phyloP scores from a whole-genome alignment of 768 basidiomycete species.

The Tulasnella sp. region DNA sequence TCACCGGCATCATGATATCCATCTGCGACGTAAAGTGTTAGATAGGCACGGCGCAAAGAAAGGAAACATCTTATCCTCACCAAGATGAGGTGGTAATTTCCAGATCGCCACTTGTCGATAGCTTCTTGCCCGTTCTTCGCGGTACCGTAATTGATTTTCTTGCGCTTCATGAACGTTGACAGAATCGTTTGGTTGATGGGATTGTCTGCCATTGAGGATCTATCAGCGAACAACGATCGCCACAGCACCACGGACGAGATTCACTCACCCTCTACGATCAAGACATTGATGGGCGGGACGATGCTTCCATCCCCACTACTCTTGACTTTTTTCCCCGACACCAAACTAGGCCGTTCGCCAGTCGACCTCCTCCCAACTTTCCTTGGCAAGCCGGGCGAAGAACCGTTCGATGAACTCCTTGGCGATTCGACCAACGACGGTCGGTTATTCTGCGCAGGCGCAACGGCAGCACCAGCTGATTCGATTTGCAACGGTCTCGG shows the following conservation, averaged over 20 bases:
- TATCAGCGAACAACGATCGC: background rate
- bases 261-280: conserved; percentile 90
- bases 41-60: background rate
- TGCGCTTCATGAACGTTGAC: conserved; percentile 94
- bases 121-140: conserved; percentile 96
- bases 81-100: conserved; percentile 91
- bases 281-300: conserved; percentile 93
- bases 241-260: background rate
- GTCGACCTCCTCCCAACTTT: conserved; percentile 15
- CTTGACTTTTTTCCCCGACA: conserved; percentile 48
- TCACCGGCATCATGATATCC: conserved; percentile 99
- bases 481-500: background rate
- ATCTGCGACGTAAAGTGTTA: conserved; percentile 53
- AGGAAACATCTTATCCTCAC: conserved; percentile 46
- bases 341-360: conserved; percentile 25
- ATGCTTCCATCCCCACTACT: conserved; percentile 59
- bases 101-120: conserved; percentile 89
- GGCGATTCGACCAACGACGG: background rate
- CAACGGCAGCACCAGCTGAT: background rate
- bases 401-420: background rate
- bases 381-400: background rate
- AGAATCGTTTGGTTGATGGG: conserved; percentile 97
- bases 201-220: conserved; percentile 60
- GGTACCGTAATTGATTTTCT: conserved; percentile 90
- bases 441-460: background rate